phyloP scores from a whole-genome alignment of 352 stramenopile species.

The Blastocystis sp. region DNA sequence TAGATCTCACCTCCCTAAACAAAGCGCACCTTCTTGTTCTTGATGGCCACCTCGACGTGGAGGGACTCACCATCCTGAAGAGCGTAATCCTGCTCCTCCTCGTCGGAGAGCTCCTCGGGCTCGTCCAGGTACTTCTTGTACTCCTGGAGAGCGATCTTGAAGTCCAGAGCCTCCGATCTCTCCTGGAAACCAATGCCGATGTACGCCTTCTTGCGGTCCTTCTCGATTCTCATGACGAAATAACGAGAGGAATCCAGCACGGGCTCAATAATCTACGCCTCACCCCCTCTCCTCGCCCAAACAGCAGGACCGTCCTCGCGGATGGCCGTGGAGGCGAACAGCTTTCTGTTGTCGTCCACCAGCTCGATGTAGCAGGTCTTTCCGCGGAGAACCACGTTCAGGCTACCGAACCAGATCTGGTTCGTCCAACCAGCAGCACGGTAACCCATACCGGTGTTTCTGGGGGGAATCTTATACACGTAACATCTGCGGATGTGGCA shows the following conservation, averaged over 20 bases:
- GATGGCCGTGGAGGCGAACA: conserved; percentile 47
- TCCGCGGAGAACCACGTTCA: conserved; percentile 24
- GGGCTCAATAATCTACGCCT: conserved; percentile 13
- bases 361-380: conserved; percentile 30
- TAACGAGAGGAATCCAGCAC: conserved; percentile 61
- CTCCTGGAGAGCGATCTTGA: conserved; percentile 33
- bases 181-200: conserved; percentile 31
- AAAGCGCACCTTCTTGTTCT: conserved; percentile 36
- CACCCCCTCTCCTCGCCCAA: not conserved
- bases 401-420: conserved; percentile 34
- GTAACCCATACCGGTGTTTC: conserved; percentile 67
- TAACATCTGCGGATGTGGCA: conserved; percentile 60
- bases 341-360: conserved; percentile 37
- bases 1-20: conserved; percentile 1
- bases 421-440: conserved; percentile 66
- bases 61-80: conserved; percentile 12
- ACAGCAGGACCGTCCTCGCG: conserved; percentile 53
- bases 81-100: conserved; percentile 12
- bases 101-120: not conserved
- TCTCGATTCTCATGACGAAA: conserved; percentile 41
- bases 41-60: conserved; percentile 36
- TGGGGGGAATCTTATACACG: conserved; percentile 63
- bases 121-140: conserved; percentile 43
- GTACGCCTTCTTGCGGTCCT: conserved; percentile 29
- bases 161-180: conserved; percentile 17